Conservation (phyloP, 2,329 filamentous ascomycete species). For the Cercospora sp. region DNA sequence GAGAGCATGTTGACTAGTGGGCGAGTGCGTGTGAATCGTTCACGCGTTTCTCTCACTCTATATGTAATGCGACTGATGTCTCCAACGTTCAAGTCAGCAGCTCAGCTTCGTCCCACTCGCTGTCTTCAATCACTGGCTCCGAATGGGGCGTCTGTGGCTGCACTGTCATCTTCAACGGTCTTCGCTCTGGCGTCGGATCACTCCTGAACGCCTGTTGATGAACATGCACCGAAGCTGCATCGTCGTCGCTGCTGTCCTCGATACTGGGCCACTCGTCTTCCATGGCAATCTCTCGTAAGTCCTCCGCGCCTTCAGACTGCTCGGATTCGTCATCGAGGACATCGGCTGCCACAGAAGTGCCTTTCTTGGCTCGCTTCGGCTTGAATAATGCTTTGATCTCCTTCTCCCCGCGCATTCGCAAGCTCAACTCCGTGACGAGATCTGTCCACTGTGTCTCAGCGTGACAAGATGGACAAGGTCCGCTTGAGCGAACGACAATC, state of each 20-base stretch:
- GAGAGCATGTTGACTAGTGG: background rate
- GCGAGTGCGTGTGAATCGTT: background rate
- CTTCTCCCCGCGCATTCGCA: slow-evolving; percentile 69
- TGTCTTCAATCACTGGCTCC: slow-evolving; percentile 53
- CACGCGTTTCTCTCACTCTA: background rate
- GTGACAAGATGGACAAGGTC: slow-evolving; percentile 70
- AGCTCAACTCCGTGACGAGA: slow-evolving; percentile 78
- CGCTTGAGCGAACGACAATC: slow-evolving; percentile 56
- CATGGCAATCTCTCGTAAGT: slow-evolving; percentile 17
- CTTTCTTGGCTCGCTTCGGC: slow-evolving; percentile 26
- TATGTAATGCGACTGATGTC: background rate
- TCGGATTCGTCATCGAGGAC: slow-evolving; percentile 23
- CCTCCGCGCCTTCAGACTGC: slow-evolving; percentile 27
- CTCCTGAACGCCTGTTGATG: slow-evolving; percentile 12
- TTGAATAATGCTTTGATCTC: slow-evolving; percentile 70
- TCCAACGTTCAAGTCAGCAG: slow-evolving; percentile 38
- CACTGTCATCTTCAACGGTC: slow-evolving; percentile 33
- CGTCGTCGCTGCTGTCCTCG: slow-evolving; percentile 33
- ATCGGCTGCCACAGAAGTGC: slow-evolving; percentile 13
- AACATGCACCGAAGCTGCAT: slow-evolving; percentile 16
- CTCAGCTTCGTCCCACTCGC: slow-evolving; percentile 54
- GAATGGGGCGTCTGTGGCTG: slow-evolving; percentile 28
- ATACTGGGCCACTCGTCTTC: slow-evolving; percentile 38
- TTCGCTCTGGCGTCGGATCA: slow-evolving; percentile 28
- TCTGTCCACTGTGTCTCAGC: slow-evolving; percentile 67